Base-by-base conservation (phyloP, 306 rosid genomes). In the Cucurbita argyrosperma region DNA sequence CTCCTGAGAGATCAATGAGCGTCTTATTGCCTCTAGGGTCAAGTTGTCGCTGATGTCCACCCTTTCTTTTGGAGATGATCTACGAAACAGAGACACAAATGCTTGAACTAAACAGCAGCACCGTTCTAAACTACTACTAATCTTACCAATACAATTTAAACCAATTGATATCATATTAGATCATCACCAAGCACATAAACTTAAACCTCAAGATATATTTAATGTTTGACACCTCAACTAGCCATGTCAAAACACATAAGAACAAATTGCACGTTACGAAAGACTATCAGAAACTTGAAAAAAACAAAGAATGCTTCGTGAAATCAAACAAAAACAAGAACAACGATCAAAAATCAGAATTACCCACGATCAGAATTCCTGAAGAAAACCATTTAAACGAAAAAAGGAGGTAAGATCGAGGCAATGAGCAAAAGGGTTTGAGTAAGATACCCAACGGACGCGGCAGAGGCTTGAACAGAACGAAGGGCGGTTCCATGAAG, bases 1-100 rank as follows among this genome's bases (percentile, higher is more conserved):
- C 79, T 90, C 96, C 35, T 86, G 89, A 42, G 82, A 78, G 58
- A 86, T 82, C 60, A 90, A 79, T n/a, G 89, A 79, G 60, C 55
- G 63, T 39, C 96, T 84, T 54, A 84, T 83, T 74, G 75, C 16
- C 5, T 84, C 87, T 54, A 90, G 77, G 21, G 92, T 88, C 74
- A 88, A 76, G 81, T 30, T 90, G 58, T 73, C 72, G 76, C 90
- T 84, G 66, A 71, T 74, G 71, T 88, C 96, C 66, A 83, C 89
- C 80, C 88, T 90, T 30, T 56, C 66, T 76, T 84, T 82, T 5
- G 65, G 43, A 6, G 26, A 39, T 11, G 53, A 14, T 55, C 76
- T 72, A 72, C 40, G 35, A 55, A 18, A 50, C 11, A 38, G 19
- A 15, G 5, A 72, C 21, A 54, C 7, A 55, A 39, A 18, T 72